These are phyloP conservation scores for Danielia oregonensis DNA, from an alignment of 805 yeast species.

Conservation along the genomic window DNA sequence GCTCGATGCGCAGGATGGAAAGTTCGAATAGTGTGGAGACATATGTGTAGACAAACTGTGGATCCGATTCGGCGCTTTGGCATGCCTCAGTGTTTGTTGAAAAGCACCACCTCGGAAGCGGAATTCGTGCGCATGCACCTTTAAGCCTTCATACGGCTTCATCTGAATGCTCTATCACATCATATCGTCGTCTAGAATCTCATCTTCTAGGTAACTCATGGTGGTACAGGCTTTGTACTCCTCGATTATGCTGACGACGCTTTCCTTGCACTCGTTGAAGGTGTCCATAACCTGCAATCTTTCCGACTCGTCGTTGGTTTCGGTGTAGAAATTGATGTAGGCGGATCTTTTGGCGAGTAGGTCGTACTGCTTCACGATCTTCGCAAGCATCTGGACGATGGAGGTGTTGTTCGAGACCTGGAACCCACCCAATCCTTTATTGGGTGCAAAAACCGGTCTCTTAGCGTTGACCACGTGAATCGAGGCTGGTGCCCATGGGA, in stretches of 20 bases:
- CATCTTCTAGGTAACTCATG: slow-evolving; percentile 46
- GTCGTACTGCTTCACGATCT: slow-evolving; percentile 74
- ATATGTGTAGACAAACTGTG: too few species aligned
- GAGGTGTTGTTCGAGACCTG: slow-evolving; percentile 83
- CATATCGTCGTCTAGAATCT: slow-evolving; percentile 32
- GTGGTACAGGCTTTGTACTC: slow-evolving; percentile 45
- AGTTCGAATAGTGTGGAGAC: too few species aligned
- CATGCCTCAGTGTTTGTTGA: too few species aligned
- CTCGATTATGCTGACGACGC: slow-evolving; percentile 40
- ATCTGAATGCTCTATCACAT: too few species aligned
- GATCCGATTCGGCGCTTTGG: too few species aligned
- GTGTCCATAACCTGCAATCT: slow-evolving; percentile 43
- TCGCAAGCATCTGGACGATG: slow-evolving; percentile 60
- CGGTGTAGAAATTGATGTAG: slow-evolving; percentile 72
- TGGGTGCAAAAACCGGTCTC: slow-evolving; percentile 55
- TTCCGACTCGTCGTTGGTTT: slow-evolving; percentile 41
- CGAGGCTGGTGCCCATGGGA: slow-evolving; percentile 81
- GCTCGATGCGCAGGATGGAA: too few species aligned
- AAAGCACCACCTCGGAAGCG: too few species aligned
- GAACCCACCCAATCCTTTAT: slow-evolving; percentile 56
- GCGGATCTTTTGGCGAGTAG: slow-evolving; percentile 76
- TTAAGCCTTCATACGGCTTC: too few species aligned
- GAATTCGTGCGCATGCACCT: too few species aligned
- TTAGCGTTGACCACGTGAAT: slow-evolving; percentile 75
- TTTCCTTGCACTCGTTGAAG: slow-evolving; percentile 48